A percentile compares a stretch with the other conserved stretches of the same genome.
These are phyloP conservation scores for Zhuliangozyma blackwelliae DNA, from an alignment of 1,139 yeast genomes.

Conservation along the genomic window DNA sequence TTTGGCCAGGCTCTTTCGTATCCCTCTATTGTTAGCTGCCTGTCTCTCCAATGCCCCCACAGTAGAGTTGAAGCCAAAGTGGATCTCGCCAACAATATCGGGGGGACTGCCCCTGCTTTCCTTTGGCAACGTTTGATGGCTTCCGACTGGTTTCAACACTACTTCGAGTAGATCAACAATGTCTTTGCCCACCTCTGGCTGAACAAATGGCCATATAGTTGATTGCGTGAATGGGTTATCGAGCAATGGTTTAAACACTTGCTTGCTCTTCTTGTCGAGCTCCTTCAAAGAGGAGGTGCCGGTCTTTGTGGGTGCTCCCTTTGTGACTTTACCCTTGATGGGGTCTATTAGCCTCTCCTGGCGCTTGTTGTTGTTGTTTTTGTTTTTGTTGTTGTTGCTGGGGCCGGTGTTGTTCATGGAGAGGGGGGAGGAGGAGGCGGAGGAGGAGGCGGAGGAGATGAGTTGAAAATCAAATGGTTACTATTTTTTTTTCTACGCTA, in stretches of 20 bases:
- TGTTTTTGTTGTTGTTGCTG: slow-evolving; percentile 33
- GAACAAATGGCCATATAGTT: slow-evolving; percentile 49
- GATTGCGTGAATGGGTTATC: slow-evolving; percentile 56
- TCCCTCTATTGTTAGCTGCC: slow-evolving; percentile 21
- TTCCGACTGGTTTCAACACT: slow-evolving; percentile 34
- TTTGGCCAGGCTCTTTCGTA: slow-evolving; percentile 8
- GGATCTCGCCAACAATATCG: slow-evolving; percentile 20
- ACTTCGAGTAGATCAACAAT: slow-evolving; percentile 39
- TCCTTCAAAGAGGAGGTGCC: slow-evolving; percentile 45
- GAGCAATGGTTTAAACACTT: slow-evolving; percentile 56
- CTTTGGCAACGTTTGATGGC: slow-evolving; percentile 19
- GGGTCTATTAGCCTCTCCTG: too few relatives aligned
- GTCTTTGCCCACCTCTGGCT: slow-evolving; percentile 30
- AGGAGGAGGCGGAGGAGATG: too few relatives aligned
- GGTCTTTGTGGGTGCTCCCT: not conserved
- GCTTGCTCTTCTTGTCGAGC: slow-evolving; percentile 41
- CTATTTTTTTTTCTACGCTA: too few relatives aligned
- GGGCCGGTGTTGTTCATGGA: too few relatives aligned
- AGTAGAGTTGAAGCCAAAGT: slow-evolving; percentile 54
- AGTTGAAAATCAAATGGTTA: too few relatives aligned
- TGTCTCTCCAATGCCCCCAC: slow-evolving; percentile 48
- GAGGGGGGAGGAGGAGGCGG: too few relatives aligned
- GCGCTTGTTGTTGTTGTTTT: slow-evolving; percentile 6
- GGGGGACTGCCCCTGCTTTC: slow-evolving; percentile 17
- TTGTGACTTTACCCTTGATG: too few relatives aligned